These are phyloP conservation scores for Tephrocybe sp. DNA, from an alignment of 768 basidiomycete species.

Conservation along the genomic window DNA sequence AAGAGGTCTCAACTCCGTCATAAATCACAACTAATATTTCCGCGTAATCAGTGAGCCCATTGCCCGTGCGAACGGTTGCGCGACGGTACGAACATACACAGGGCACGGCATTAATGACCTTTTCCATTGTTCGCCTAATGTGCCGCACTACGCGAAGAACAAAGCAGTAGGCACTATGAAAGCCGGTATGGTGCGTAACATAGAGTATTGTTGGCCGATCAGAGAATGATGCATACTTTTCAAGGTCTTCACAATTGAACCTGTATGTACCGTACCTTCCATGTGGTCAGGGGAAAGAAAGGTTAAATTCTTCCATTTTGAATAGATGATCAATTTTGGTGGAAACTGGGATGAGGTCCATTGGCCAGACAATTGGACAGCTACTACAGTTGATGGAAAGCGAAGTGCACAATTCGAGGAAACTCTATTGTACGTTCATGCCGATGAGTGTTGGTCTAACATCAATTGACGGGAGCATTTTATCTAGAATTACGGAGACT, in stretches of 20 bases:
- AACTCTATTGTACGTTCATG: constrained; percentile 76
- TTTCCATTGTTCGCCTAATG: constrained; percentile 85
- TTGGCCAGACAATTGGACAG: constrained; percentile 97
- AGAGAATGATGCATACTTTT: not conserved
- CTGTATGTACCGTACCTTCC: constrained; percentile 42
- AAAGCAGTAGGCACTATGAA: constrained; percentile 94
- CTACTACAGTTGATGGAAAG: constrained; percentile 89
- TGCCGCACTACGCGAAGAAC: constrained; percentile 94
- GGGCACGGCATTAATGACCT: constrained; percentile 89
- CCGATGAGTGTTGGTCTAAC: not conserved
- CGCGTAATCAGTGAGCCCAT: constrained; percentile 67
- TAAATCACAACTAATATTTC: constrained; percentile 3
- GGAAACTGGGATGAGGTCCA: constrained; percentile 73
- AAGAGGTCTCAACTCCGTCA: constrained; percentile 1
- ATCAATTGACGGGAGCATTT: not conserved
- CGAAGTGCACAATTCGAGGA: constrained; percentile 97
- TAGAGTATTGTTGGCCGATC: not conserved
- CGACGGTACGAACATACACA: constrained; percentile 90
- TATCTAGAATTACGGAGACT: constrained; percentile 80
- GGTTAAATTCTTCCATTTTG: constrained; percentile 10
- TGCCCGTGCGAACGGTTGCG: constrained; percentile 79
- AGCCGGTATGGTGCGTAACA: constrained; percentile 77
- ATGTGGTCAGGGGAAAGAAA: not conserved
- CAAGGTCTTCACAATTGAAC: constrained; percentile 76
- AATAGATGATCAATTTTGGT: constrained; percentile 93